Percentiles rank a stretch among this genome's conserved stretches.
phyloP scores from a whole-genome alignment of 1,139 yeast genomes.

The Saccharomyces pastorianus region DNA sequence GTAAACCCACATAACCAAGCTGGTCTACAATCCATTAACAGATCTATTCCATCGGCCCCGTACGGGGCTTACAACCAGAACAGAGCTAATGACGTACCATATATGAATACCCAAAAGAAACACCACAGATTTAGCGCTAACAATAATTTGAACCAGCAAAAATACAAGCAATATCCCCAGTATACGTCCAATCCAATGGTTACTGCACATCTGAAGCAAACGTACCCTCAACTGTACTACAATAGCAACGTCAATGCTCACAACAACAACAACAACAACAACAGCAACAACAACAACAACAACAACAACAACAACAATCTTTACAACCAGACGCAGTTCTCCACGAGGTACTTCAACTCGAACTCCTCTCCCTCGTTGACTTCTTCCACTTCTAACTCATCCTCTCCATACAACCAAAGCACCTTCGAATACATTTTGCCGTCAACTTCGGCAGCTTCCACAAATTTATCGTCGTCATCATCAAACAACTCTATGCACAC shows the following conservation, averaged over 20 bases:
- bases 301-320: not conserved
- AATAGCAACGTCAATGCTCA: conserved; percentile 13
- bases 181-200: conserved; percentile 8
- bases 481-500: not conserved
- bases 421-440: not conserved
- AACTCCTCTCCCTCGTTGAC: not conserved
- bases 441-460: not conserved
- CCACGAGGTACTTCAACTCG: not conserved
- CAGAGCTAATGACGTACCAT: conserved; percentile 6
- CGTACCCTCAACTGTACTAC: conserved; percentile 23
- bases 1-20: not conserved
- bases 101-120: not conserved
- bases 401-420: not conserved
- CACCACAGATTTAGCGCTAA: not conserved
- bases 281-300: conserved; percentile 3
- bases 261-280: not conserved
- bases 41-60: not conserved
- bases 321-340: not conserved
- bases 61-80: conserved; percentile 5
- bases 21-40: not conserved
- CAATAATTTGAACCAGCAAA: conserved; percentile 6
- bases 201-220: conserved; percentile 20
- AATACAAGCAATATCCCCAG: not conserved
- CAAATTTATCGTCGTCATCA: not conserved
- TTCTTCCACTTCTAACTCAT: not conserved